phyloP scores from a whole-genome alignment of 2,329 filamentous ascomycete species.

The Exophiala aquamarina region DNA sequence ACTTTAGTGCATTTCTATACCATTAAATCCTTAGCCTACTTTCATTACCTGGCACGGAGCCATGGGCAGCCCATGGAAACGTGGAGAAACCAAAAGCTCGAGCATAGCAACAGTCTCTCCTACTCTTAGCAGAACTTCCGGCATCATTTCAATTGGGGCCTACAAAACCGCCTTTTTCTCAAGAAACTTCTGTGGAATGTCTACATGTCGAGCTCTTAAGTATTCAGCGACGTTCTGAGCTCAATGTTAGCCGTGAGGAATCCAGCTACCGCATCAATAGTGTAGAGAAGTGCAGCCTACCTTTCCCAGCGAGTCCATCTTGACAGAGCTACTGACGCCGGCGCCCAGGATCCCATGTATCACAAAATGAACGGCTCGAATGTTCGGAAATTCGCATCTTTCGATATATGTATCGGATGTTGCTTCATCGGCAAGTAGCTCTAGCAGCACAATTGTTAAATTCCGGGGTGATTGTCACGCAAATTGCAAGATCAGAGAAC shows the following conservation, averaged over 20 bases:
- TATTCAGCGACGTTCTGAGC: slow-evolving; percentile 50
- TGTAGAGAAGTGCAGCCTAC: too few species aligned
- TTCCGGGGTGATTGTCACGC: not conserved
- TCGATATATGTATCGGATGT: slow-evolving; percentile 42
- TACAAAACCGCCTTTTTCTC: not conserved
- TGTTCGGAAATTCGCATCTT: slow-evolving; percentile 45
- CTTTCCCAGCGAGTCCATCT: slow-evolving; percentile 52
- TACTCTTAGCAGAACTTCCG: too few species aligned
- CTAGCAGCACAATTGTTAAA: not conserved
- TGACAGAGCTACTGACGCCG: slow-evolving; percentile 48
- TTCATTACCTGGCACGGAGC: too few species aligned
- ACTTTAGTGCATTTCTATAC: too few species aligned
- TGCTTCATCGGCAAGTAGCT: slow-evolving; percentile 45
- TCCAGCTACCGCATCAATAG: too few species aligned
- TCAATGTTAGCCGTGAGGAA: not conserved
- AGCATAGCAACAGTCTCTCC: too few species aligned
- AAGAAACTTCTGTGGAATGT: slow-evolving; percentile 33
- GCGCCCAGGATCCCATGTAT: slow-evolving; percentile 46
- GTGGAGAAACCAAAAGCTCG: too few species aligned
- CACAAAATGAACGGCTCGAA: slow-evolving; percentile 52
- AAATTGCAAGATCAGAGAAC: not conserved
- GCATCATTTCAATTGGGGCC: not conserved
- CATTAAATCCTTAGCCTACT: too few species aligned
- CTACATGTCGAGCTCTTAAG: slow-evolving; percentile 41
- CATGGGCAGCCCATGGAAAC: too few species aligned